phyloP scores from a whole-genome alignment of 169 alveolate species.

The Cryptosporidium bovis region DNA sequence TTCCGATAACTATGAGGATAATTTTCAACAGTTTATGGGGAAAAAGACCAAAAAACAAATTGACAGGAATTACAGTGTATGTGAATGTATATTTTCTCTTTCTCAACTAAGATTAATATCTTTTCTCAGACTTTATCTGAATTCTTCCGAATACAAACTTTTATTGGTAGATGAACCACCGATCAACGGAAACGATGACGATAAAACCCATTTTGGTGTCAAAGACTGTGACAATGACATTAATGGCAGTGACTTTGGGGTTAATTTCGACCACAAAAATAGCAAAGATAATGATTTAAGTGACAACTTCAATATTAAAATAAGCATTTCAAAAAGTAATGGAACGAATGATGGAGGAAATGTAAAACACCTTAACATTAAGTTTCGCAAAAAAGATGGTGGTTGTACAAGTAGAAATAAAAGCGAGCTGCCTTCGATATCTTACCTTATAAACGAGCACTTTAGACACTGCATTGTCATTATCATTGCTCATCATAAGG shows the following conservation, averaged over 20 bases:
- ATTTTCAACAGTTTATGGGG: background rate
- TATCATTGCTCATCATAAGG: slow-evolving; percentile 66
- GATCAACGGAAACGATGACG: slow-evolving; percentile 8
- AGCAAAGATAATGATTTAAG: background rate
- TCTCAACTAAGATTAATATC: slow-evolving; percentile 55
- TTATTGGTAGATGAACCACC: slow-evolving; percentile 65
- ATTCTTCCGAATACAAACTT: slow-evolving; percentile 27
- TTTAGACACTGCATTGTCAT: slow-evolving; percentile 68
- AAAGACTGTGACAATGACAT: background rate
- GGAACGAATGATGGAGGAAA: background rate
- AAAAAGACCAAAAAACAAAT: background rate
- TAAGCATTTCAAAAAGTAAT: background rate
- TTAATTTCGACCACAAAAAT: too few species aligned
- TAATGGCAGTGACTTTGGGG: too few species aligned
- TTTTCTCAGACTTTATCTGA: slow-evolving; percentile 38
- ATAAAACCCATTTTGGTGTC: background rate
- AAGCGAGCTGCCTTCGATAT: slow-evolving; percentile 8
- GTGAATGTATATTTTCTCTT: slow-evolving; percentile 20
- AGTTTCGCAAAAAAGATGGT: slow-evolving; percentile 10
- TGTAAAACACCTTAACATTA: slow-evolving; percentile 8
- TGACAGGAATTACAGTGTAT: background rate
- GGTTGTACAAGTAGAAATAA: background rate
- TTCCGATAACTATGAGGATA: slow-evolving; percentile 19
- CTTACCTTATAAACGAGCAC: slow-evolving; percentile 44
- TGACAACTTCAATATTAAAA: background rate